A percentile compares a stretch with the other conserved stretches of the same genome.
Evolutionary conservation across 2,329 filamentous ascomycete genomes (phyloP).

Genomic region (Venturia nashicola): DNA sequence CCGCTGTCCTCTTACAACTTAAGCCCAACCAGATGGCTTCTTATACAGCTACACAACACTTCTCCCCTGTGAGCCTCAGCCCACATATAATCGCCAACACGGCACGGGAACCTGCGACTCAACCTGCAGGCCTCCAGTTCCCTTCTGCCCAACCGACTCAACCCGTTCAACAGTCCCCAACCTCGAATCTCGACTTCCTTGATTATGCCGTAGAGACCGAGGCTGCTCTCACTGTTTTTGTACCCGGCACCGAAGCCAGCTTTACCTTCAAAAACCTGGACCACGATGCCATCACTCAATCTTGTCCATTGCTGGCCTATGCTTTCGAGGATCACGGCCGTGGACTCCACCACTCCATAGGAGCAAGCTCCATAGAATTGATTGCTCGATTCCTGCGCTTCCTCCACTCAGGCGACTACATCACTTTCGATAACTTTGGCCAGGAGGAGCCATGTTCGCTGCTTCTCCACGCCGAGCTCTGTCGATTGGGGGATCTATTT

Average conservation of each 20-base stretch:
- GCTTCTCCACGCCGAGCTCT: conserved; percentile 28
- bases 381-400: conserved; percentile 28
- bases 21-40: neutral
- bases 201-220: neutral
- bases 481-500: conserved; percentile 28
- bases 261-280: conserved; percentile 3
- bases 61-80: neutral
- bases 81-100: neutral
- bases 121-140: neutral
- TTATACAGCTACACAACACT: neutral
- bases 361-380: conserved; percentile 21
- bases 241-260: neutral
- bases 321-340: conserved; percentile 24
- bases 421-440: conserved; percentile 15
- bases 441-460: conserved; percentile 18
- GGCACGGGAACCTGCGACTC: neutral
- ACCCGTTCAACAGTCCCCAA: neutral
- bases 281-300: neutral
- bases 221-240: neutral
- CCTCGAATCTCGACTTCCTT: neutral
- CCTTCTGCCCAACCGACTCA: neutral
- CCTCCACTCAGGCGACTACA: conserved; percentile 29
- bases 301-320: conserved; percentile 8
- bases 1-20: neutral
- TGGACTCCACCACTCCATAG: conserved; percentile 23